Evolutionary conservation across 371 early-diverging fungal genomes (phyloP), one percentile per base, ranked within the genome.

Genomic region (Chytridium lagenaria): DNA sequence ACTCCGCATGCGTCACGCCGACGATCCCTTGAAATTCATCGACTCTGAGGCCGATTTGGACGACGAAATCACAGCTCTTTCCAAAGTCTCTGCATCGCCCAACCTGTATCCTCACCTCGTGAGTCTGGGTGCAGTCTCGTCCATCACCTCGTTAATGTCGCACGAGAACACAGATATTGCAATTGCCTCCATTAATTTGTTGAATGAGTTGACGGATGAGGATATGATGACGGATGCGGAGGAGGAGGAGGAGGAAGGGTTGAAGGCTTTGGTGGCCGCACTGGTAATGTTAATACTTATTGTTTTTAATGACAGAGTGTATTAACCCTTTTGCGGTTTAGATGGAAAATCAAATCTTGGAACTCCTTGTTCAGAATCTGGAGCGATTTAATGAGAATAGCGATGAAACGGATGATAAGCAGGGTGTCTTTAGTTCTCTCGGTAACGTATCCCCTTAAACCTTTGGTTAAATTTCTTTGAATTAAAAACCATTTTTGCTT

Each of bases 91-190:
- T 3, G 91, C 93, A 64, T 92, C 89, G 7, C 96, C 95, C 16
- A 90, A 94, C 12, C 80, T 90, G 37, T 93, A 95, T 76, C 87
- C 89, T 1, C 86, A 87, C 12, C 81, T 95, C 2, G 86, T 94
- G 1, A 84, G 90, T 26, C 79, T 94, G 38, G 89, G 87, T n/a
- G 87, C 88, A 0, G 77, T 92, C 2, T 69, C 86, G 1, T 87
- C 91, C 0, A 80, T 96, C 10, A 77, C 94, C 38, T 85, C 89
- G 0, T 84, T 97, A 33, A 72, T 98, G 59, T 85, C 90, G 50
- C 98, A 98, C 75, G 97, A 96, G 63, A 98, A 98, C 81, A 93
- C 92, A 12, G 98, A 98, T 76, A 95, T 98, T 75, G 84, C 89
- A 0, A 90, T 95, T 59, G 92, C 91, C 50, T 89, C 93, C 0